Evolutionary conservation across 441 rosid genomes (phyloP), one percentile per base, ranked within the genome.

Genomic region (Metrosideros polymorpha): DNA sequence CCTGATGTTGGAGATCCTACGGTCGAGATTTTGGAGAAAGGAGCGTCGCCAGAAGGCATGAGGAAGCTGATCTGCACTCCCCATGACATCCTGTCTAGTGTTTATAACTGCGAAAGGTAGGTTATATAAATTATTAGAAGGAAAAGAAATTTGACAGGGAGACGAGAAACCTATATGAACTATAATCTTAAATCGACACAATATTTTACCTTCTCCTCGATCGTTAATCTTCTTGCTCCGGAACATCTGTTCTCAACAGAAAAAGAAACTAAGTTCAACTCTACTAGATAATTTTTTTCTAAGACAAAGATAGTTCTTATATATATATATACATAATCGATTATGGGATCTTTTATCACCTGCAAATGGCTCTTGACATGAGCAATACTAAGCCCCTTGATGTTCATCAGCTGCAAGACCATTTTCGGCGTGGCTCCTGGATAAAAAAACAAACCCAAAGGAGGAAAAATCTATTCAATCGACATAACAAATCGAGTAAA

Each of bases 331-430:
- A 30, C 39, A 32, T 10, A 63, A 4, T 12, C 5, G 79, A 42
- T 32, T 52, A 52, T 52, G 61, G 52, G 43, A 83, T 51, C n/a
- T 52, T 50, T 22, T 13, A 50, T 83, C 85, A 84, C 92, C 91
- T 91, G 92, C 29, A 91, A 88, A 87, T 91, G 91, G 87, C 92
- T 91, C 82, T 91, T 91, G 85, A 91, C 90, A 86, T 91, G 92
- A 85, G 90, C 88, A 77, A 91, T 89, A 45, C 83, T 83, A 43
- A 91, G 90, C 35, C 89, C 94, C 90, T 90, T 89, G 88, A 90
- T 83, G 86, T 92, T 91, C 94, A 92, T 91, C 75, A 87, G 84
- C 85, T 91, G 91, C 90, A 91, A 87, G 66, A 91, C 91, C 75
- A 91, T 86, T 75, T 92, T 92, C 24, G 92, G 92, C 13, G 94